Evolutionary conservation across 2,329 filamentous ascomycete genomes (phyloP).

Genomic region (Arthrobotrys conoides): DNA sequence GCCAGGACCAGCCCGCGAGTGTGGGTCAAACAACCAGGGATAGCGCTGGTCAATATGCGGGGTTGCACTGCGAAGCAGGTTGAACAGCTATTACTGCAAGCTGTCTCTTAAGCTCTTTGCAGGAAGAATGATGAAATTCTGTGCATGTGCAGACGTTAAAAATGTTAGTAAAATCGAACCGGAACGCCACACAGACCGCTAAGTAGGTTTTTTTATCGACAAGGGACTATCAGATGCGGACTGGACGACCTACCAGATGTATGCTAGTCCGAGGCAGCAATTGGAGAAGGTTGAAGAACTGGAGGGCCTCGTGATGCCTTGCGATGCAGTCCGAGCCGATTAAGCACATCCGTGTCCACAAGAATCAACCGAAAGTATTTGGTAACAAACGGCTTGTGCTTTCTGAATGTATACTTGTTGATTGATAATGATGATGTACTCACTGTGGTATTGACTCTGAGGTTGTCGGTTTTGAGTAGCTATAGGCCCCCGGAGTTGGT

Average conservation of each 20-base stretch:
- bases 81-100: slow-evolving; percentile 16
- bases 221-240: background rate
- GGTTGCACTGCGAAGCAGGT: slow-evolving; percentile 38
- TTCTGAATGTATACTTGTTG: slow-evolving; percentile 10
- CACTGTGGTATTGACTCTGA: background rate
- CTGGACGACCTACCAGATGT: slow-evolving; percentile 43
- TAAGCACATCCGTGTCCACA: slow-evolving; percentile 25
- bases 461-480: background rate
- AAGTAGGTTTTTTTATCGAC: background rate
- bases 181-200: background rate
- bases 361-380: background rate
- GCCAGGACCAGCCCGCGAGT: slow-evolving; percentile 20
- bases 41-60: slow-evolving; percentile 33
- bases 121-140: background rate
- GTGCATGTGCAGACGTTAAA: slow-evolving; percentile 24
- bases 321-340: slow-evolving; percentile 35
- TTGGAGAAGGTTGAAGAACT: slow-evolving; percentile 37
- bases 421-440: background rate
- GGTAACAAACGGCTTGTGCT: slow-evolving; percentile 1
- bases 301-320: slow-evolving; percentile 41
- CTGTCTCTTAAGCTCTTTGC: background rate
- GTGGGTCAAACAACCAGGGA: slow-evolving; percentile 25
- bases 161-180: background rate
- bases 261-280: slow-evolving; percentile 17
- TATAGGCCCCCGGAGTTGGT: background rate